Conservation (phyloP, 1,284 basidiomycete genomes). For the Rhodofomes roseus region DNA sequence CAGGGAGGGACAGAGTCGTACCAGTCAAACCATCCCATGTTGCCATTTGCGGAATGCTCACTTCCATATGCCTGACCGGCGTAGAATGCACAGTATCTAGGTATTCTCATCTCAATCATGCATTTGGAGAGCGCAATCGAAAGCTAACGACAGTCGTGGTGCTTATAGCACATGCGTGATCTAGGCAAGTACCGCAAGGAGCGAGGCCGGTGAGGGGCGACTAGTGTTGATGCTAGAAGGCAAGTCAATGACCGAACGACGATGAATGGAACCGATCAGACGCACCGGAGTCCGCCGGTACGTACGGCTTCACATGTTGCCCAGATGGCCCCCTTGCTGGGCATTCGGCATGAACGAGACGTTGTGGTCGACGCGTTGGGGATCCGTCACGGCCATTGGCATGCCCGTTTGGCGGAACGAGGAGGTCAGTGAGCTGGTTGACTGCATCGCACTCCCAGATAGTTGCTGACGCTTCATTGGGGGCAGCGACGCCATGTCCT, state of each 20-base stretch:
- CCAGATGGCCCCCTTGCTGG: constrained; percentile 15
- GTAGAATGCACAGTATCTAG: background rate
- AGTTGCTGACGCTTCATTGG: constrained; percentile 29
- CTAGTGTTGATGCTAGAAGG: background rate
- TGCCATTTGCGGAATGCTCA: constrained; percentile 1
- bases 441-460: constrained; percentile 19
- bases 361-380: constrained; percentile 15
- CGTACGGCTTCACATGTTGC: constrained; percentile 5
- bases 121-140: background rate
- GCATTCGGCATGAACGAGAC: constrained; percentile 14
- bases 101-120: background rate
- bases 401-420: constrained; percentile 21
- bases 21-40: background rate
- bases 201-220: no score
- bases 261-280: background rate
- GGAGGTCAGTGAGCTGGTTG: constrained; percentile 20
- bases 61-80: background rate
- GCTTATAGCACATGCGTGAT: background rate
- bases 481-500: constrained; percentile 26
- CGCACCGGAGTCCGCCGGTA: background rate
- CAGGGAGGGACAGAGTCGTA: background rate
- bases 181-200: no score
- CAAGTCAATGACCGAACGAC: background rate
- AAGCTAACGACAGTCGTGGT: background rate
- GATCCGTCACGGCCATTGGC: constrained; percentile 11